Base-by-base conservation (phyloP, 78 protist species). In the Neovahlkampfia damariscottae region DNA sequence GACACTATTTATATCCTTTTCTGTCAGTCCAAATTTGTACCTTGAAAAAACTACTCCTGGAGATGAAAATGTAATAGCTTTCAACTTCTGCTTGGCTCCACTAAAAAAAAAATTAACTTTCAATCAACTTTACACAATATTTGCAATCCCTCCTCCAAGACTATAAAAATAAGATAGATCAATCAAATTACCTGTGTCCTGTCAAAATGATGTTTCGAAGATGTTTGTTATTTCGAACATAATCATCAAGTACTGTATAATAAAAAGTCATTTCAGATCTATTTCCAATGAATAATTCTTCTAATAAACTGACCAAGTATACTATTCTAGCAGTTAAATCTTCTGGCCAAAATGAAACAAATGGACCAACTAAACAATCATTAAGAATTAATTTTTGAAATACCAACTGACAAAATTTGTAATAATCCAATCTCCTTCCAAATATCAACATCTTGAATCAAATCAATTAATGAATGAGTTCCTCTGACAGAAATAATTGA, bases 1-100 rank as follows among this genome's bases (percentile, higher is more conserved):
- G 68, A 19, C 10, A 31, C 28, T 69, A 10, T 19, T 19, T n/a
- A 69, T 19, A 19, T 19, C 72, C 19, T 19, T 28, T 19, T 31
- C 19, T 31, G 19, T 19, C 19, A 69, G 19, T 30, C 19, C 77
- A n/a, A 74, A 10, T 35, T 10, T 37, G n/a, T 38, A 10, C 10
- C 74, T 19, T 37, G 77, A 40, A 74, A 68, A 19, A 10, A 40
- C n/a, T 10, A 74, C 19, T 10, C 77, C 77, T 19, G 77, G 77
- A 68, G 77, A 10, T 10, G 78, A 68, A 67, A 74, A 74, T 10
- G 77, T 68, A n/a, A 74, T 74, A 10, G 77, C n/a, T n/a, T n/a
- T n/a, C n/a, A n/a, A n/a, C n/a, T n/a, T n/a, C n/a, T n/a, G n/a
- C n/a, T n/a, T n/a, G n/a, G n/a, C n/a, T n/a, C n/a, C n/a, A n/a